These are phyloP conservation scores for Candida ascalaphidarum DNA, from an alignment of 805 yeast species.

Conservation along the genomic window DNA sequence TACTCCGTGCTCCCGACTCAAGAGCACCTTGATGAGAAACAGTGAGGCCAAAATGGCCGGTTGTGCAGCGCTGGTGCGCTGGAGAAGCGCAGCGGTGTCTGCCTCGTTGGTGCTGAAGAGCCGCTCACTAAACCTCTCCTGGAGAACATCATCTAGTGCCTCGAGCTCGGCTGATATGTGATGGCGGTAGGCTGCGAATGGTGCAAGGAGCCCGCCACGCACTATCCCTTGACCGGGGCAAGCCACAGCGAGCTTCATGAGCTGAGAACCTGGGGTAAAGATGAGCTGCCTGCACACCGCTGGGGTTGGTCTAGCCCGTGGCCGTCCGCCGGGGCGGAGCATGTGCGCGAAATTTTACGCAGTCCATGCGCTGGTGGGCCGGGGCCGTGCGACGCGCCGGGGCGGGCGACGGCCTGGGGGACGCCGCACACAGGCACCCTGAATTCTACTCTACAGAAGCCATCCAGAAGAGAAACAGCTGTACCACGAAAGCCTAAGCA, in stretches of 20 bases:
- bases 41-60: constrained; percentile 43
- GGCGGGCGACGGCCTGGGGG: no score
- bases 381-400: no score
- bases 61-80: constrained; percentile 35
- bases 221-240: constrained; percentile 12
- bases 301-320: no score
- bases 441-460: no score
- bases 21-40: constrained; percentile 3
- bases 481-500: no score
- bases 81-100: constrained; percentile 7
- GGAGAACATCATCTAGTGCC: constrained; percentile 6
- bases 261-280: no score
- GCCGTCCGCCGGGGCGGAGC: no score
- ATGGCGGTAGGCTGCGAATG: constrained; percentile 2
- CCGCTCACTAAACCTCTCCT: constrained; percentile 3
- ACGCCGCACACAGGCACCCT: no score
- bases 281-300: no score
- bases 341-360: no score
- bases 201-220: constrained; percentile 7
- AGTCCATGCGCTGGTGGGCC: no score
- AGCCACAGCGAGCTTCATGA: constrained; percentile 9
- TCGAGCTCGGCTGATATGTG: constrained; percentile 5
- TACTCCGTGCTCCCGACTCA: constrained; percentile 4
- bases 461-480: no score
- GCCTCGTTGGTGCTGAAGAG: constrained; percentile 5